Evolutionary conservation across 306 rosid genomes (phyloP).

Genomic region (Canavalia gladiata): DNA sequence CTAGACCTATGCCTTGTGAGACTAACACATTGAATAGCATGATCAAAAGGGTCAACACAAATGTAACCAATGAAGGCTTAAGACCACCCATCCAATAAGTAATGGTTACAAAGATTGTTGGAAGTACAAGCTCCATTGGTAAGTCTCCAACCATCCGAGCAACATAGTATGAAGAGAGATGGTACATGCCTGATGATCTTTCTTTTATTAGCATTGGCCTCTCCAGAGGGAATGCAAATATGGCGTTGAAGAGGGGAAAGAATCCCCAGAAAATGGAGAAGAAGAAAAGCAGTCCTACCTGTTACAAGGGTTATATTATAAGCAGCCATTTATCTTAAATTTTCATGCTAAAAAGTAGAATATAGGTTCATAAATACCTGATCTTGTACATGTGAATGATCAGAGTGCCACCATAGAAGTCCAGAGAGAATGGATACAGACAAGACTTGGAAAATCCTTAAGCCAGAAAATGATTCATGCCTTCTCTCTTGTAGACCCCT

Average conservation of each 20-base stretch:
- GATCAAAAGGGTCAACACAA: slow-evolving; percentile 70
- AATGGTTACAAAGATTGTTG: slow-evolving; percentile 74
- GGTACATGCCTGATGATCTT: slow-evolving; percentile 90
- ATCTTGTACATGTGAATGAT: slow-evolving; percentile 80
- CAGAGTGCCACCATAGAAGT: slow-evolving; percentile 90
- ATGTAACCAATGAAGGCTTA: slow-evolving; percentile 71
- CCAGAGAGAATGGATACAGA: slow-evolving; percentile 89
- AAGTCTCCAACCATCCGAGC: slow-evolving; percentile 81
- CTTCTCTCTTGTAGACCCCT: slow-evolving; percentile 86
- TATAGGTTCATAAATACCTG: slow-evolving; percentile 61
- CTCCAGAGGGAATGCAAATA: slow-evolving; percentile 82
- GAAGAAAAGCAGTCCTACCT: slow-evolving; percentile 93
- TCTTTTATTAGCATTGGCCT: slow-evolving; percentile 85
- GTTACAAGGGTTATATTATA: slow-evolving; percentile 38
- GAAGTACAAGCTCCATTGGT: slow-evolving; percentile 94
- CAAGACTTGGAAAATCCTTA: slow-evolving; percentile 87
- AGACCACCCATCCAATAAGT: slow-evolving; percentile 95
- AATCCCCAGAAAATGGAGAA: slow-evolving; percentile 95
- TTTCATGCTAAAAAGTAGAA: not conserved
- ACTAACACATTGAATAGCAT: slow-evolving; percentile 81
- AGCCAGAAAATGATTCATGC: slow-evolving; percentile 89
- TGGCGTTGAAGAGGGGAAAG: slow-evolving; percentile 87
- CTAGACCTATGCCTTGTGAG: slow-evolving; percentile 91
- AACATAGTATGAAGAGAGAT: slow-evolving; percentile 84
- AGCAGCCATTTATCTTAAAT: not conserved